These are phyloP conservation scores for Sonneratia caseolaris DNA, from an alignment of 345 rosid species.

Conservation along the genomic window DNA sequence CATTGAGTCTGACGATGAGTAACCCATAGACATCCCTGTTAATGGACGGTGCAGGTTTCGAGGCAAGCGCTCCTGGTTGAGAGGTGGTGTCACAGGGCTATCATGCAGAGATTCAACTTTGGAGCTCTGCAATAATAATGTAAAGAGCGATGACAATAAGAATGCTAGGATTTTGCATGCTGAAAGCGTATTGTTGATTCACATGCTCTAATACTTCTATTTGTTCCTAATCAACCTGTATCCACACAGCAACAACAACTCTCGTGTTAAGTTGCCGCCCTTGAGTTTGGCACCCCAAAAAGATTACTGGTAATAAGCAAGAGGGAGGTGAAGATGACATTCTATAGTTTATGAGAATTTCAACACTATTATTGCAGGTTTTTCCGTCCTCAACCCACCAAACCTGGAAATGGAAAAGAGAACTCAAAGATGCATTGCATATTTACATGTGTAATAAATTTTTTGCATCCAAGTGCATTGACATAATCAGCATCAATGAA, in stretches of 20 bases:
- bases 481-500: too few relatives aligned
- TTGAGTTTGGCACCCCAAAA: too few relatives aligned
- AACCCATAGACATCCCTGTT: constrained; percentile 37
- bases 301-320: too few relatives aligned
- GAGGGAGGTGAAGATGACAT: too few relatives aligned
- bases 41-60: constrained; percentile 59
- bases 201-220: neutral
- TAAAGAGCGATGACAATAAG: neutral
- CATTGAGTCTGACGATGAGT: constrained; percentile 73
- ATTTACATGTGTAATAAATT: neutral
- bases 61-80: constrained; percentile 67
- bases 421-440: too few relatives aligned
- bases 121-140: constrained; percentile 31
- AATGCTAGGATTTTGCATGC: neutral
- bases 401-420: too few relatives aligned
- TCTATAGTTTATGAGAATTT: too few relatives aligned
- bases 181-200: too few relatives aligned
- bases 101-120: constrained; percentile 69
- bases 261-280: too few relatives aligned
- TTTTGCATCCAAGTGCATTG: neutral
- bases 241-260: too few relatives aligned
- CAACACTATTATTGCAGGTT: neutral
- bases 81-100: constrained; percentile 77
- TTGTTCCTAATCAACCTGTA: neutral
- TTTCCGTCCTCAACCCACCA: neutral